A percentile compares a stretch with the other conserved stretches of the same genome.
Evolutionary conservation across 192 early-diverging fungal species (phyloP).

Genomic region (Polychytrium aggregatum): DNA sequence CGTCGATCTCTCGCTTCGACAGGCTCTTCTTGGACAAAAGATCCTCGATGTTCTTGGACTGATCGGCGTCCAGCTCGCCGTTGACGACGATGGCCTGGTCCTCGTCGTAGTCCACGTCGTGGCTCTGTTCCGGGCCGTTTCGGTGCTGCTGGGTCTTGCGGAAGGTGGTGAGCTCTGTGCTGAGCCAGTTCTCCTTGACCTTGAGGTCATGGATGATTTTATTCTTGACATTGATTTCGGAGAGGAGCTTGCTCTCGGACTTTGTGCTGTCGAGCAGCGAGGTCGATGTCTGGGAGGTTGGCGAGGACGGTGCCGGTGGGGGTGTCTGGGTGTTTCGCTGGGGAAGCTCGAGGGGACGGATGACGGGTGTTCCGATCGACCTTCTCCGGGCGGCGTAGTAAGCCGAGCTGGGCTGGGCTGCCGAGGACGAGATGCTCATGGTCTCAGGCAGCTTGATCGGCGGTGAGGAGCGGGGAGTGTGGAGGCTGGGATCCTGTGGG

Average conservation of each 20-base stretch:
- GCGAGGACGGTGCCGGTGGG: no score
- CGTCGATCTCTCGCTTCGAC: constrained; percentile 4
- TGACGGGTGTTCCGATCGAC: no score
- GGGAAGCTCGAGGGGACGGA: no score
- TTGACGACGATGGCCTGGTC: not conserved
- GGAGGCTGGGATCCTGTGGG: no score
- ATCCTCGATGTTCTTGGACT: not conserved
- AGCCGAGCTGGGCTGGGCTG: no score
- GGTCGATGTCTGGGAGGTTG: not conserved
- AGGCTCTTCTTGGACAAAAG: not conserved
- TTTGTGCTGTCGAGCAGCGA: no score
- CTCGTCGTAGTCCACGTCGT: not conserved
- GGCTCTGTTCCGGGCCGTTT: not conserved
- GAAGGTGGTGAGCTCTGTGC: constrained; percentile 6
- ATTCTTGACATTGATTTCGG: constrained; percentile 26
- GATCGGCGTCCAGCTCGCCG: not conserved
- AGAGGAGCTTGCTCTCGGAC: constrained; percentile 7
- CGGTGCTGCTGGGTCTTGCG: not conserved
- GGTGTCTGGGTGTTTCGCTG: no score
- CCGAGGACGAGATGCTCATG: no score
- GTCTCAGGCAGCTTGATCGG: no score
- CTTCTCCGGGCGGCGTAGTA: no score
- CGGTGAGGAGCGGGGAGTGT: no score
- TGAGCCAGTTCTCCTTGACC: constrained; percentile 18
- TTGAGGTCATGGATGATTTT: constrained; percentile 24